These are phyloP conservation scores for Candida gigantensis DNA, from an alignment of 1,139 yeast species.

Conservation along the genomic window DNA sequence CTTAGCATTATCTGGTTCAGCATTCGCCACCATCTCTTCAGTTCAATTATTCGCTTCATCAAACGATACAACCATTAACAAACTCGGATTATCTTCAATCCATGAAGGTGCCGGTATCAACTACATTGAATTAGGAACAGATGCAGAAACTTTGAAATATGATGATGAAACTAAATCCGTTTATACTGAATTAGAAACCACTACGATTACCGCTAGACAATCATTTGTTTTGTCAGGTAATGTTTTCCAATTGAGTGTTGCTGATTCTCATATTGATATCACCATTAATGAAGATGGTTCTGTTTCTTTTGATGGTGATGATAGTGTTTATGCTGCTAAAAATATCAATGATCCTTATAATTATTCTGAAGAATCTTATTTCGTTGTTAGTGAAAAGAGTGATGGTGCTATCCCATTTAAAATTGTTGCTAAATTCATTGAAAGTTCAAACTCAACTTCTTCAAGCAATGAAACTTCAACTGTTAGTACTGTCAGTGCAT, in stretches of 20 bases:
- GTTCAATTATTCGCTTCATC: slow-evolving; percentile 24
- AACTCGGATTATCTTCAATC: slow-evolving; percentile 29
- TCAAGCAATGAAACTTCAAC: slow-evolving; percentile 5
- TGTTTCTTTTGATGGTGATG: slow-evolving; percentile 29
- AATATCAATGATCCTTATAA: slow-evolving; percentile 45
- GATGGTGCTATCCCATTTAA: slow-evolving; percentile 21
- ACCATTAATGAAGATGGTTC: slow-evolving; percentile 21
- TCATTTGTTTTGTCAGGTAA: slow-evolving; percentile 4
- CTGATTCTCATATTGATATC: slow-evolving; percentile 13
- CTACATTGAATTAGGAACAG: slow-evolving; percentile 36
- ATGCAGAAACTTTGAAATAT: slow-evolving; percentile 34
- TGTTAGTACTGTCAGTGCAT: slow-evolving; percentile 7
- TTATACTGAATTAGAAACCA: background rate
- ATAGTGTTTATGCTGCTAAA: slow-evolving; percentile 39
- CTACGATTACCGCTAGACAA: background rate
- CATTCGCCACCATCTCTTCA: slow-evolving; percentile 20
- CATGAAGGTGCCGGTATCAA: slow-evolving; percentile 62
- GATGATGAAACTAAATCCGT: slow-evolving; percentile 47
- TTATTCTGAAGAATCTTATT: slow-evolving; percentile 31
- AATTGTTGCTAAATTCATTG: slow-evolving; percentile 14
- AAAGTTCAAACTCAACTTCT: slow-evolving; percentile 1
- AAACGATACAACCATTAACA: slow-evolving; percentile 22
- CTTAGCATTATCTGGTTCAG: slow-evolving; percentile 20
- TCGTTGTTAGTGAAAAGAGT: slow-evolving; percentile 22
- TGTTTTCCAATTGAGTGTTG: slow-evolving; percentile 15